These are phyloP conservation scores for Uronychia binucleata DNA, from an alignment of 73 alveolate genomes.

Conservation along the genomic window DNA sequence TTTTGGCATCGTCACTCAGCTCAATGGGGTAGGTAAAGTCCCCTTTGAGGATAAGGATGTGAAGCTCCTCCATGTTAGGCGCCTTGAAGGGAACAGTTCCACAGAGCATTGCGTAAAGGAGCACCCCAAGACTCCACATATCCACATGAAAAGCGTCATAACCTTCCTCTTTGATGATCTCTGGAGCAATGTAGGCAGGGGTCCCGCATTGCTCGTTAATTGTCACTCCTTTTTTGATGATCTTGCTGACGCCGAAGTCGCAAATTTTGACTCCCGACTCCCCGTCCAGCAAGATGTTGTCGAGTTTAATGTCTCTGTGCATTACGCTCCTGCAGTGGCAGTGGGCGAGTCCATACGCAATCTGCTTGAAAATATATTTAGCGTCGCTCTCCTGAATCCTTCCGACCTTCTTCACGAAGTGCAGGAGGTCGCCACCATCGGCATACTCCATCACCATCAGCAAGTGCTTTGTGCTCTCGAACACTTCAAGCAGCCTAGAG, in stretches of 20 bases:
- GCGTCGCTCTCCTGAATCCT: conserved; percentile 56
- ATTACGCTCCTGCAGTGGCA: conserved; percentile 53
- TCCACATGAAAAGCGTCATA: conserved; percentile 80
- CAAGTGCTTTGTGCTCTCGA: conserved; percentile 53
- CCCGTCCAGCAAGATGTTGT: conserved; percentile 80
- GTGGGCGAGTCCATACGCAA: conserved; percentile 33
- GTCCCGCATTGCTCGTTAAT: conserved; percentile 86
- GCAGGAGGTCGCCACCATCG: conserved; percentile 59
- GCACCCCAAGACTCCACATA: conserved; percentile 85
- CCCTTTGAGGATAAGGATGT: conserved; percentile 72
- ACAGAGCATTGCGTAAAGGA: conserved; percentile 37
- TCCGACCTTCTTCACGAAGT: conserved; percentile 18
- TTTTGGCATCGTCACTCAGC: conserved; percentile 75
- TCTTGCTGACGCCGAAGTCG: conserved; percentile 91
- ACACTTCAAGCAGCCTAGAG: conserved; percentile 73
- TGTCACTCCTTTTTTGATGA: conserved; percentile 63
- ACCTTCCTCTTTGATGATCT: conserved; percentile 80
- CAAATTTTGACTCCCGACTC: conserved; percentile 45
- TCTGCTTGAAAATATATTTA: conserved; percentile 54
- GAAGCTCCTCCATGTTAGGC: conserved; percentile 77
- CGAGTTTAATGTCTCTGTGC: conserved; percentile 98
- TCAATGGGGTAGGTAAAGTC: conserved; percentile 58
- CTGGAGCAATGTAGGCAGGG: conserved; percentile 90
- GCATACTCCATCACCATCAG: conserved; percentile 62
- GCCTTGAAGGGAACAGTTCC: conserved; percentile 89